phyloP scores from a whole-genome alignment of 108 stramenopile species.

The Seminavis robusta region DNA sequence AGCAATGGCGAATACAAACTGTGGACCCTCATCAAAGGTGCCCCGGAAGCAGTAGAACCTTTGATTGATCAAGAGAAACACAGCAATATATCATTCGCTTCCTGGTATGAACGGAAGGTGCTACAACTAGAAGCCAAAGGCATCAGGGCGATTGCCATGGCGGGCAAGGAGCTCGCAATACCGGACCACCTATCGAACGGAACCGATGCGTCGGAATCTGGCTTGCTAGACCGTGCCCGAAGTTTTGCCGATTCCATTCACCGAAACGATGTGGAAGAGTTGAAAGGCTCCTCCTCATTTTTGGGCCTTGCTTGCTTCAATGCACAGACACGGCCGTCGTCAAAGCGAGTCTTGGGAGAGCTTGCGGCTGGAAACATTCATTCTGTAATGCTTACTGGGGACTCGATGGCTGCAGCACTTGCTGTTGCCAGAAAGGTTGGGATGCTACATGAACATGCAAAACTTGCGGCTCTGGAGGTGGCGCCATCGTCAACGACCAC shows the following conservation, averaged over 20 bases:
- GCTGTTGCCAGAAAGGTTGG: constrained; percentile 35
- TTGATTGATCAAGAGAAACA: constrained; percentile 9
- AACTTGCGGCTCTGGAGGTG: constrained; percentile 36
- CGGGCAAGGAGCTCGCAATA: constrained; percentile 41
- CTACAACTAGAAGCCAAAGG: constrained; percentile 37
- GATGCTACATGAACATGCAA: constrained; percentile 18
- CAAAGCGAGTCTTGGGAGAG: constrained; percentile 39
- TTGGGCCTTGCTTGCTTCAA: constrained; percentile 58
- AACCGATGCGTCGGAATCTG: no score
- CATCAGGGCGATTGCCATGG: constrained; percentile 43
- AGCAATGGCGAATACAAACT: constrained; percentile 25
- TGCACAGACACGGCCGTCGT: constrained; percentile 49
- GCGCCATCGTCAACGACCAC: no score
- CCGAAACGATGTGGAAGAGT: constrained; percentile 37
- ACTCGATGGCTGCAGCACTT: constrained; percentile 47
- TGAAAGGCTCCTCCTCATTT: no score
- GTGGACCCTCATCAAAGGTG: constrained; percentile 43
- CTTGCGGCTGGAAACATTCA: constrained; percentile 34
- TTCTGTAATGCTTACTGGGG: constrained; percentile 62
- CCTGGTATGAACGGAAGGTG: constrained; percentile 18
- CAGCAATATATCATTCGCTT: background rate
- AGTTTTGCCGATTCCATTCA: no score
- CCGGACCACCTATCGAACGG: no score
- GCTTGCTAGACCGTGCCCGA: no score
- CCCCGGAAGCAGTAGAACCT: constrained; percentile 34